Conservation (phyloP, 2,329 filamentous ascomycete genomes). For the Cadophora sp. region DNA sequence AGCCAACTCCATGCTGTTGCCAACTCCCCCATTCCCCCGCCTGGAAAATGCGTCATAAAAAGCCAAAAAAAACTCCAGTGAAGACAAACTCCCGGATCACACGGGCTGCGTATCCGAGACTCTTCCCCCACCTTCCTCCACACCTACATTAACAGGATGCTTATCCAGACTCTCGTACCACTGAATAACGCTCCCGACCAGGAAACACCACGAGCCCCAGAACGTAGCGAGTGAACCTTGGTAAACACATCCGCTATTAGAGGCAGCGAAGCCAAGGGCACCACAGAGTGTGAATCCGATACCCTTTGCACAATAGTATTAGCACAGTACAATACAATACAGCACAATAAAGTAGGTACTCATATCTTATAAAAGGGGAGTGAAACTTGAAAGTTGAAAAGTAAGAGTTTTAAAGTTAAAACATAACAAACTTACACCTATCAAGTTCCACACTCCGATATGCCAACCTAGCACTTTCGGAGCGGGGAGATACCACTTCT, state of each 20-base stretch:
- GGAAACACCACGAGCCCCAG: slow-evolving; percentile 57
- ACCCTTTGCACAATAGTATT: slow-evolving; percentile 28
- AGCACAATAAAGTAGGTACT: neutral
- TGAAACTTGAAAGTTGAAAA: neutral
- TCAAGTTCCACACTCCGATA: slow-evolving; percentile 69
- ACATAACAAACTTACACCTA: slow-evolving; percentile 51
- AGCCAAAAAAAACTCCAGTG: neutral
- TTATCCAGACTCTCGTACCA: slow-evolving; percentile 58
- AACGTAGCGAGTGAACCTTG: slow-evolving; percentile 57
- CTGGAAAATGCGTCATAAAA: neutral
- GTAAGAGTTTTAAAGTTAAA: neutral
- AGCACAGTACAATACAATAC: neutral
- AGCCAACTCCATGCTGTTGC: neutral
- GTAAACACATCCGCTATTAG: slow-evolving; percentile 52
- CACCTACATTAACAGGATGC: slow-evolving; percentile 51
- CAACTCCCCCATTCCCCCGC: neutral
- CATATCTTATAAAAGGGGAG: neutral
- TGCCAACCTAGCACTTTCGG: slow-evolving; percentile 67
- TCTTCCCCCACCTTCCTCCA: slow-evolving; percentile 32
- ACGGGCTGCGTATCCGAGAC: slow-evolving; percentile 19
- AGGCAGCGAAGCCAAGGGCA: slow-evolving; percentile 58
- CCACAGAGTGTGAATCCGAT: slow-evolving; percentile 68
- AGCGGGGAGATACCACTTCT: slow-evolving; percentile 66
- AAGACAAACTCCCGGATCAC: neutral
- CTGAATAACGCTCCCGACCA: slow-evolving; percentile 55